Evolutionary conservation across 805 yeast genomes (phyloP), one percentile per base, ranked within the genome.

Genomic region (Schwanniomyces vanrijiae): DNA sequence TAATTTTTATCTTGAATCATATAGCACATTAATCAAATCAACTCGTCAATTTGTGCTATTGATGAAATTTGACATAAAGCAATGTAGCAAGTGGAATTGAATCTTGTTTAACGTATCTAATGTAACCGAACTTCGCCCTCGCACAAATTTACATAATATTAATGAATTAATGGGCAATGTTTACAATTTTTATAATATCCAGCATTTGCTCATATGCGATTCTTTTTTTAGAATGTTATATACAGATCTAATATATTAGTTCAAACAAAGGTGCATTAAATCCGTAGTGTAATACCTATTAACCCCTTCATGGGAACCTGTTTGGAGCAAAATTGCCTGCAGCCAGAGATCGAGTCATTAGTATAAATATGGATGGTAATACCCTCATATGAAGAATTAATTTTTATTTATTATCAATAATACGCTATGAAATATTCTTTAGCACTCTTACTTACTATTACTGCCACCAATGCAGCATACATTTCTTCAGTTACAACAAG

Each of bases 381-480:
- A 14, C 6, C 10, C 35, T 6, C 35, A 14, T 2, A 31, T 14
- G 3, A 7, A 7, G 4, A 14, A 14, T 31, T 16, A 16, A 3
- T 14, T 31, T 13, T 31, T 14, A 2, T 18, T 31, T 9, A 31
- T 16, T 16, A 31, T 31, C 8, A 16, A 9, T 18, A 31, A 10
- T 18, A 21, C 25, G 11, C 25, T 19, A 38, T 38, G 41, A 38
- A 10, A n/a, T 40, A 43, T 9, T 41, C 51, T 28, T 40, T 58
- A 42, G 48, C 61, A 16, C 34, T 47, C 25, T 44, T 53, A 34
- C 44, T 51, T 10, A 40, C 41, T 25, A 26, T 51, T 14, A 41
- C 57, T 11, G 19, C 45, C 5, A 45, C 57, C 5, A 44, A 51
- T 20, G 60, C 63, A 28, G 67, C 67, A n/a, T 53, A 59, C 24